Conservation (phyloP, 768 basidiomycete genomes). For the Cystofilobasidium ferigula region DNA sequence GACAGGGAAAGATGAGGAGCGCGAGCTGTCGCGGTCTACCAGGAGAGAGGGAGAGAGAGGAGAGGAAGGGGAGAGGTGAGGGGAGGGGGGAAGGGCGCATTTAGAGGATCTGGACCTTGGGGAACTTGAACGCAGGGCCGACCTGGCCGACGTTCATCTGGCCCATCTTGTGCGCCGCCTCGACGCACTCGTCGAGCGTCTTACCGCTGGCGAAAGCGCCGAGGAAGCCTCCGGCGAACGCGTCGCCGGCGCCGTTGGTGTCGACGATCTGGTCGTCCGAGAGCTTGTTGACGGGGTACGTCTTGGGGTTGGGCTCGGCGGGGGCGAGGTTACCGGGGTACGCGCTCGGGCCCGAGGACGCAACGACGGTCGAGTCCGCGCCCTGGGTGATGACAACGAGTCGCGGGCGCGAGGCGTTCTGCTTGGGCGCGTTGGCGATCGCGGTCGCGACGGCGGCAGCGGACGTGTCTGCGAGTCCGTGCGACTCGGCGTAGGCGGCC, state of each 20-base stretch:
- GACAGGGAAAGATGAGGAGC: neutral
- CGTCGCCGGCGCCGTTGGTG: constrained; percentile 96
- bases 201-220: constrained; percentile 75
- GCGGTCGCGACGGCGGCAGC: constrained; percentile 57
- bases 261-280: constrained; percentile 65
- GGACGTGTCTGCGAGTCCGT: constrained; percentile 49
- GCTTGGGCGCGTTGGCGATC: constrained; percentile 66
- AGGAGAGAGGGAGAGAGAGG: neutral
- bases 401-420: constrained; percentile 63
- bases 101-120: constrained; percentile 41
- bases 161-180: constrained; percentile 76
- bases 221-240: constrained; percentile 91
- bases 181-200: constrained; percentile 60
- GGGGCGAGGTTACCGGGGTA: constrained; percentile 40
- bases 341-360: constrained; percentile 44
- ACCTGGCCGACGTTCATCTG: constrained; percentile 68
- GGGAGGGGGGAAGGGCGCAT: neutral
- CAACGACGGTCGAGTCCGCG: constrained; percentile 62
- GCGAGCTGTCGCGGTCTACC: no score
- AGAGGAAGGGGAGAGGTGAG: neutral
- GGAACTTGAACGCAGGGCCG: constrained; percentile 51
- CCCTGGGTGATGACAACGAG: constrained; percentile 88
- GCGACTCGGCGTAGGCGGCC: constrained; percentile 65
- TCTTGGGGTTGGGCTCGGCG: constrained; percentile 47
- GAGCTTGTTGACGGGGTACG: constrained; percentile 52